A percentile compares a stretch with the other conserved stretches of the same genome.
Conservation (phyloP, 805 yeast species). For the Maudiozyma pseudohumilis region DNA sequence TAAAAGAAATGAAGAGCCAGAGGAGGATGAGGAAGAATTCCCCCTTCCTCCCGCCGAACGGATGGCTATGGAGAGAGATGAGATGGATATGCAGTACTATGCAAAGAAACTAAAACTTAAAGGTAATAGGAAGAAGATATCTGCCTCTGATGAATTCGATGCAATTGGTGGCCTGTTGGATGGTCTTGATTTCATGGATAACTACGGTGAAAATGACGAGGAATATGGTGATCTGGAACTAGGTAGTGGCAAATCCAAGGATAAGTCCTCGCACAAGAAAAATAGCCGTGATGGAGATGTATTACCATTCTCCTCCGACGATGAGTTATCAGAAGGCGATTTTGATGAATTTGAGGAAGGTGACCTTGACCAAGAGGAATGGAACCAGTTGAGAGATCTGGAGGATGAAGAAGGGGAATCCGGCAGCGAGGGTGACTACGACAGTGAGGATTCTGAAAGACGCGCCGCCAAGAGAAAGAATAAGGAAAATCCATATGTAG, state of each 20-base stretch:
- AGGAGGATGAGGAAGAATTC: constrained; percentile 13
- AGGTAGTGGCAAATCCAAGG: constrained; percentile 19
- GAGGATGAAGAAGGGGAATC: constrained; percentile 18
- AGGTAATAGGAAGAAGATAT: constrained; percentile 40
- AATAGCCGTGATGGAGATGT: constrained; percentile 19
- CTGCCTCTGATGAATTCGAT: constrained; percentile 52
- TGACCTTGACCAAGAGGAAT: constrained; percentile 30
- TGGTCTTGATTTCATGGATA: constrained; percentile 41
- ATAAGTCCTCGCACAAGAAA: background rate
- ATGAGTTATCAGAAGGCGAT: constrained; percentile 34
- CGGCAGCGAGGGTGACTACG: constrained; percentile 14
- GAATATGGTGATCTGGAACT: constrained; percentile 25
- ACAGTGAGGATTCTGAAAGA: constrained; percentile 6
- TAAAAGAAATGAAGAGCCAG: constrained; percentile 12
- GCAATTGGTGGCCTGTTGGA: constrained; percentile 74
- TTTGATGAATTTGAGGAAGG: constrained; percentile 36
- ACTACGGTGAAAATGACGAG: constrained; percentile 26
- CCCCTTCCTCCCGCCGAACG: constrained; percentile 36
- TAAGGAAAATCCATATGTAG: constrained; percentile 70
- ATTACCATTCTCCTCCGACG: constrained; percentile 34
- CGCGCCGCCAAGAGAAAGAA: constrained; percentile 24
- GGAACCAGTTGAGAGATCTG: constrained; percentile 23
- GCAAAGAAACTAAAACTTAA: constrained; percentile 72
- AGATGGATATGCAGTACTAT: constrained; percentile 70
- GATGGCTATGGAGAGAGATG: constrained; percentile 48